phyloP scores from a whole-genome alignment of 1,139 yeast species.

The Candida tropicalis region DNA sequence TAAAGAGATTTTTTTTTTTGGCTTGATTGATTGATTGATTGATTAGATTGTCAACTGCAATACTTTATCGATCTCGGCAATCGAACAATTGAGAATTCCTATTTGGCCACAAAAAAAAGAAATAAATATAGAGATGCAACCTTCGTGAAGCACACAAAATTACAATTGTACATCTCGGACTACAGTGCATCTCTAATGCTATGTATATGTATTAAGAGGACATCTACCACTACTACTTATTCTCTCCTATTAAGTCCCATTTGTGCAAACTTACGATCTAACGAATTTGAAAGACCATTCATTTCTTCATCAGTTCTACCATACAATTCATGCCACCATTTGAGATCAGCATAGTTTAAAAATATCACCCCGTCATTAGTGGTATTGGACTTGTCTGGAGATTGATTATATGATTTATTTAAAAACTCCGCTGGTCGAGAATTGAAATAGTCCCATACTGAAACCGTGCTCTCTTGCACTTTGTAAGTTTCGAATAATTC shows the following conservation, averaged over 20 bases:
- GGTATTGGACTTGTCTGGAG: constrained; percentile 26
- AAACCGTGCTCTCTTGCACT: constrained; percentile 55
- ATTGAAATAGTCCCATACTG: constrained; percentile 93
- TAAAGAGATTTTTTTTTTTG: too few relatives aligned
- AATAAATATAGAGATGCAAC: too few relatives aligned
- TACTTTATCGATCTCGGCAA: constrained; percentile 1
- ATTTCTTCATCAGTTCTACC: constrained; percentile 81
- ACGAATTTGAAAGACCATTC: constrained; percentile 59
- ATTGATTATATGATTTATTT: constrained; percentile 46
- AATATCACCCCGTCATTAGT: constrained; percentile 52
- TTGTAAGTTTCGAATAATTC: constrained; percentile 47
- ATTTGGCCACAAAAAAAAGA: not conserved
- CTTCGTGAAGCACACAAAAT: not conserved
- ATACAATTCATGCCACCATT: constrained; percentile 87
- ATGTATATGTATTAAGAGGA: too few relatives aligned
- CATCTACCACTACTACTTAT: not conserved
- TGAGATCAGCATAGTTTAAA: constrained; percentile 67
- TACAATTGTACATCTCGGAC: not conserved
- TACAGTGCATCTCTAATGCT: too few relatives aligned
- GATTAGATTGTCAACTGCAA: too few relatives aligned
- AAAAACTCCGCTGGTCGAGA: constrained; percentile 74
- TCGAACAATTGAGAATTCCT: not conserved
- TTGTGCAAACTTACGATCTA: constrained; percentile 46
- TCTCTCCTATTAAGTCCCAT: constrained; percentile 24
- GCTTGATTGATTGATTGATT: too few relatives aligned